A percentile compares a stretch with the other conserved stretches of the same genome.
Evolutionary conservation across 2,329 filamentous ascomycete genomes (phyloP).

Genomic region (Claviceps maximensis): DNA sequence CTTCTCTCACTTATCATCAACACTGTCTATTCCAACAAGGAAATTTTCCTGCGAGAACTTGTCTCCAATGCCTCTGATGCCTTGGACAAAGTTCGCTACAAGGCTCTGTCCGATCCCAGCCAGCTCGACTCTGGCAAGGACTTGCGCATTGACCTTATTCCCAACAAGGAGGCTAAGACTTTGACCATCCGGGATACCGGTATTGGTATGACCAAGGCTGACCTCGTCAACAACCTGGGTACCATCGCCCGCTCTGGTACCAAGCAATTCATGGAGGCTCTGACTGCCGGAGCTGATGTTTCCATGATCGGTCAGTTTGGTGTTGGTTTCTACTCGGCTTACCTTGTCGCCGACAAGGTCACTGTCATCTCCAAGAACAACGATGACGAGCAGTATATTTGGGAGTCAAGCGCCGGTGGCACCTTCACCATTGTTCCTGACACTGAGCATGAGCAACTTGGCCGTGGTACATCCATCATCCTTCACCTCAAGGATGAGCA

Average conservation of each 20-base stretch:
- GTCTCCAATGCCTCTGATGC: slow-evolving; percentile 99
- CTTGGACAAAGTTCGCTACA: slow-evolving; percentile 99
- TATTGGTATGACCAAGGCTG: slow-evolving; percentile 99
- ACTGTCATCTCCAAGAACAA: slow-evolving; percentile 98
- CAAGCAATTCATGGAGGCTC: slow-evolving; percentile 99
- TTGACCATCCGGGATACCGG: slow-evolving; percentile 93
- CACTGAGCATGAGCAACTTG: slow-evolving; percentile 79
- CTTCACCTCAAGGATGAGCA: slow-evolving; percentile 99
- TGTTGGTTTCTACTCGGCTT: slow-evolving; percentile 99
- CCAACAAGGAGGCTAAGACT: slow-evolving; percentile 94
- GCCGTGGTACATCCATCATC: slow-evolving; percentile 94
- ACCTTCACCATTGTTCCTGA: slow-evolving; percentile 91
- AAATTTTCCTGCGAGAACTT: slow-evolving; percentile 97
- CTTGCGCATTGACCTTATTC: slow-evolving; percentile 97
- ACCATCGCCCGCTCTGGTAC: slow-evolving; percentile 98
- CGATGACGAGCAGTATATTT: slow-evolving; percentile 99
- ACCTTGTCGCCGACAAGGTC: slow-evolving; percentile 95
- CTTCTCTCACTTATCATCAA: slow-evolving; percentile 99
- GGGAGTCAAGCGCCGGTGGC: slow-evolving; percentile 94
- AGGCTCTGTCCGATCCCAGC: slow-evolving; percentile 89
- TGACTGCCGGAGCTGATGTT: slow-evolving; percentile 95
- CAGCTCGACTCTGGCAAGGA: slow-evolving; percentile 98
- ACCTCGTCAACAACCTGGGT: slow-evolving; percentile 99
- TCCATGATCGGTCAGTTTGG: slow-evolving; percentile 99
- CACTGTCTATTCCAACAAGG: slow-evolving; percentile 99